Evolutionary conservation across 2,329 filamentous ascomycete genomes (phyloP).

Genomic region (Botryosphaeria dothidea): DNA sequence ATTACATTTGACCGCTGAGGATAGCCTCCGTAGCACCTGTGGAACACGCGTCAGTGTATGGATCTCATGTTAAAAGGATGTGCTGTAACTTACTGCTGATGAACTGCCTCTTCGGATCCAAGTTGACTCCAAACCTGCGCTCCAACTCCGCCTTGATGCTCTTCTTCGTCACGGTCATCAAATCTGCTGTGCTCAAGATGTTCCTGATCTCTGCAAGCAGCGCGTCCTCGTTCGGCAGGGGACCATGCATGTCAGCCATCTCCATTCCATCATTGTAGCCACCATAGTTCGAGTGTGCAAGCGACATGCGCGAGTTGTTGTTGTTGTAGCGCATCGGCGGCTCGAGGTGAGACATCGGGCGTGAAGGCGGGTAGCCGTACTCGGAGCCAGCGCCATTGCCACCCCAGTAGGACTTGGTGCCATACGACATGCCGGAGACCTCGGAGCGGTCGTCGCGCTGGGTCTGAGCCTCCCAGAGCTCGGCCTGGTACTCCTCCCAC

Average conservation of each 20-base stretch:
- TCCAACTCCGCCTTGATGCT: slow-evolving; percentile 93
- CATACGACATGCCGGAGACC: slow-evolving; percentile 91
- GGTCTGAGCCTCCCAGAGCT: slow-evolving; percentile 97
- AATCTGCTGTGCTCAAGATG: slow-evolving; percentile 84
- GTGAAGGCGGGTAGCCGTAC: slow-evolving; percentile 60
- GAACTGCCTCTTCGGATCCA: slow-evolving; percentile 87
- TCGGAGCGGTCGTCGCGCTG: slow-evolving; percentile 81
- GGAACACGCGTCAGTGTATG: not conserved
- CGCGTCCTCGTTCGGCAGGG: slow-evolving; percentile 86
- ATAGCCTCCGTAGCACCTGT: slow-evolving; percentile 41
- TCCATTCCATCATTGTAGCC: slow-evolving; percentile 55
- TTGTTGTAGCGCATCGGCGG: slow-evolving; percentile 51
- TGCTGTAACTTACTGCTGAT: slow-evolving; percentile 54
- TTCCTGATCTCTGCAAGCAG: slow-evolving; percentile 92
- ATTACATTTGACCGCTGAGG: slow-evolving; percentile 41
- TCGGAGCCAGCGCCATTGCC: slow-evolving; percentile 50
- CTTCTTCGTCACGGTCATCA: slow-evolving; percentile 99
- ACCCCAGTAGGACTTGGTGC: slow-evolving; percentile 65
- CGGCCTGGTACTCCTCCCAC: slow-evolving; percentile 98
- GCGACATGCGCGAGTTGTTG: slow-evolving; percentile 45
- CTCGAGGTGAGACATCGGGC: slow-evolving; percentile 62
- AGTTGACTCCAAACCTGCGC: slow-evolving; percentile 76
- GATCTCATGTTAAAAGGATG: too few relatives aligned
- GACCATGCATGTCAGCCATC: slow-evolving; percentile 62
- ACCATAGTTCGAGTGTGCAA: slow-evolving; percentile 61